Evolutionary conservation across 2,329 filamentous ascomycete species (phyloP).

Genomic region (Akanthomyces uredinophilus): DNA sequence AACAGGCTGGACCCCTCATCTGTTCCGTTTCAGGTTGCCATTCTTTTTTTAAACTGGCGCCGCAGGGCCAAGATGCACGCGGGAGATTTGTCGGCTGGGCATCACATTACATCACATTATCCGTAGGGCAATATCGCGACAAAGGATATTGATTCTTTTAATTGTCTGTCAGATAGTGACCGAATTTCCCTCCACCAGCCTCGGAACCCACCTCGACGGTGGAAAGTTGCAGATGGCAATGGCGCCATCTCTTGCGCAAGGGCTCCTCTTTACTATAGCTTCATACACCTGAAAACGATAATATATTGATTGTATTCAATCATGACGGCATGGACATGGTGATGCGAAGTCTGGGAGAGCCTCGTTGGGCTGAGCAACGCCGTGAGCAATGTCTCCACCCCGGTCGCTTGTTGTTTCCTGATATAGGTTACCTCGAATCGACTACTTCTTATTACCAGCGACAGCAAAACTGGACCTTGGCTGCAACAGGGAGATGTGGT

Average conservation of each 20-base stretch:
- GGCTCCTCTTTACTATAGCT: neutral
- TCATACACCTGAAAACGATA: too few species aligned
- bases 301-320: neutral
- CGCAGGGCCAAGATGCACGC: neutral
- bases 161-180: too few species aligned
- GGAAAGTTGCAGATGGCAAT: neutral
- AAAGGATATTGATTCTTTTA: too few species aligned
- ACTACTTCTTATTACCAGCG: neutral
- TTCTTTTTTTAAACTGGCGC: slow-evolving; percentile 8
- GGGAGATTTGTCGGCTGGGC: neutral
- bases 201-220: neutral
- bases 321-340: neutral
- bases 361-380: neutral
- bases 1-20: neutral
- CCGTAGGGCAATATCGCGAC: neutral
- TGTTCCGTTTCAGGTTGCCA: slow-evolving; percentile 2
- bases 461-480: neutral
- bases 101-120: neutral
- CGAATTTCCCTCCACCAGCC: neutral
- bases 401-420: neutral
- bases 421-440: neutral
- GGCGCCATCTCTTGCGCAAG: neutral
- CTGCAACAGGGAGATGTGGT: neutral
- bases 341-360: neutral
- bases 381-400: neutral